phyloP scores from a whole-genome alignment of 305 asterid genomes.

The Solanum hybrid region DNA sequence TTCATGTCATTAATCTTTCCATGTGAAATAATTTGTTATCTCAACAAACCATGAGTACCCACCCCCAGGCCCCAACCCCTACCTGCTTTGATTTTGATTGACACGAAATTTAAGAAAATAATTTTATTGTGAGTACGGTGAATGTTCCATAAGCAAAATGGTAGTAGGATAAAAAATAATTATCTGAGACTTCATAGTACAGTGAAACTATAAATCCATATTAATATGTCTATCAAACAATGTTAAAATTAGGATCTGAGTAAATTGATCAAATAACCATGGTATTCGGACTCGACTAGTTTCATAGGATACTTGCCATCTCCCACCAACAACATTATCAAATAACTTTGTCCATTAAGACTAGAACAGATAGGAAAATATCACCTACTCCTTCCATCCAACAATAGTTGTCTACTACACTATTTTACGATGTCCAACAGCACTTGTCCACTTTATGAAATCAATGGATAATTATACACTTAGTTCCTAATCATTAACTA shows the following conservation, averaged over 20 bases:
- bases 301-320: rapidly evolving
- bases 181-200: background rate
- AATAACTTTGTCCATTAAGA: background rate
- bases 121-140: background rate
- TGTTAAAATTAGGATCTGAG: background rate
- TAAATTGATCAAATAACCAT: background rate
- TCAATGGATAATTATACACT: too few relatives aligned
- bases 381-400: background rate
- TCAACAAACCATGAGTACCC: background rate
- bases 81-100: too few relatives aligned
- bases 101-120: too few relatives aligned
- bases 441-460: too few relatives aligned
- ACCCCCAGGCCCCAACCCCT: too few relatives aligned
- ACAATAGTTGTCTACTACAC: too few relatives aligned
- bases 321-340: rapidly evolving
- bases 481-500: too few relatives aligned
- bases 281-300: rapidly evolving
- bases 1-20: background rate
- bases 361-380: background rate
- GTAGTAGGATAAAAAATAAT: background rate
- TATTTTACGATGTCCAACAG: too few relatives aligned
- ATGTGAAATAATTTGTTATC: background rate
- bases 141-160: background rate
- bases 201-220: background rate
- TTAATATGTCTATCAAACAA: background rate